Base-by-base conservation (phyloP, 495 filamentous ascomycete genomes). In the Trichodelitschia bisporula region DNA sequence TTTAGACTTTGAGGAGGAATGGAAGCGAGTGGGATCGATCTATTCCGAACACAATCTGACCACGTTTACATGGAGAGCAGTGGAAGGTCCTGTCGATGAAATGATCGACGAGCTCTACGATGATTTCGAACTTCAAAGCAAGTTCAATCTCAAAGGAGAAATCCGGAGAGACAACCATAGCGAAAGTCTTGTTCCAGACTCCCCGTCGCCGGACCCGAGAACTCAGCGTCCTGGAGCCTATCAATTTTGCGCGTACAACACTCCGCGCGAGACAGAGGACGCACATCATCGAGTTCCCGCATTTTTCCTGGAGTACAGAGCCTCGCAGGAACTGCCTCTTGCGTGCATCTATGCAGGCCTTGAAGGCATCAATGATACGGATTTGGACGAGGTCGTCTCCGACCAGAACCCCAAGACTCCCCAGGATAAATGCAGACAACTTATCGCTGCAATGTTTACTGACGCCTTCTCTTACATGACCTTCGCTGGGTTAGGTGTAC, bases 241-340 rank as follows among this genome's bases (percentile, higher is more conserved):
- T 38, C 41, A 52, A 31, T 49, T 49, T 24, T 50, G 44, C 32
- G 37, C 46, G 21, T 52, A 52, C 39, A 40, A 40, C 28, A 43
- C 28, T 4, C 13, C 9, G 3, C 23, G 11, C 18, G 30, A 28
- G 24, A 36, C 13, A 12, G 32, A 40, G 9, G 37, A 31, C 19
- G 33, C 34, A 32, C 33, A 37, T 19, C 25, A 17, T 29, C 30
- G 34, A 18, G 19, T 43, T 17, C 19, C 40, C 4, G 40, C 40
- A 26, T 51, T 42, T 26, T 17, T 51, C 23, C 35, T 35, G 10
- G 45, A 52, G 37, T 44, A 50, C 34, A 52, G 50, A 40, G 36
- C 45, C 9, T 43, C 45, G 4, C 47, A 52, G 33, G 50, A 52
- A 36, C 40, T 52, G 32, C 36, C 33, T 23, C 36, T 34, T 17